A percentile compares a stretch with the other conserved stretches of the same genome.
phyloP scores from a whole-genome alignment of 2,329 filamentous ascomycete genomes.

The Seiridium cupressi region DNA sequence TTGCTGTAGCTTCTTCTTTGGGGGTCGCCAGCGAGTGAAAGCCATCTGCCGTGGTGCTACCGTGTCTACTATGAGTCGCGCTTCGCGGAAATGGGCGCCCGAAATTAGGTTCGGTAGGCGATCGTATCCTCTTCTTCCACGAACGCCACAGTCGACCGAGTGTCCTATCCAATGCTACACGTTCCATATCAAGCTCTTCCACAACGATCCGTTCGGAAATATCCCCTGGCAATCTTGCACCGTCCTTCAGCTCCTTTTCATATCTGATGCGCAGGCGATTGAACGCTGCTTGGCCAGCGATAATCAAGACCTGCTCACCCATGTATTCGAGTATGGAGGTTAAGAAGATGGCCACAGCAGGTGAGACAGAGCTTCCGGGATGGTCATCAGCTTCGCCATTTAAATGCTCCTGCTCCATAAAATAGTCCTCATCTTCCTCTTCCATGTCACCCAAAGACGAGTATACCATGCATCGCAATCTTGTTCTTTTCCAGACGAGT shows the following conservation, averaged over 20 bases:
- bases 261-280: conserved; percentile 60
- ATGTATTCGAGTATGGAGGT: conserved; percentile 94
- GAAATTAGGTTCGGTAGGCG: conserved; percentile 46
- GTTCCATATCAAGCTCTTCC: conserved; percentile 89
- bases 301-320: conserved; percentile 85
- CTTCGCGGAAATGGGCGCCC: conserved; percentile 49
- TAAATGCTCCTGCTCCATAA: conserved; percentile 77
- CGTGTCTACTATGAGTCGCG: conserved; percentile 37
- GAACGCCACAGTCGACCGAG: conserved; percentile 89
- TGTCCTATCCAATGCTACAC: conserved; percentile 84
- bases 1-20: neutral
- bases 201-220: conserved; percentile 71
- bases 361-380: conserved; percentile 71
- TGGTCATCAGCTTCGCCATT: conserved; percentile 56
- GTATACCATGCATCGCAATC: conserved; percentile 96
- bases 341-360: conserved; percentile 91
- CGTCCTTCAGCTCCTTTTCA: conserved; percentile 58
- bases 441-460: conserved; percentile 95
- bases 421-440: conserved; percentile 92
- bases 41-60: conserved; percentile 37
- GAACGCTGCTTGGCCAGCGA: conserved; percentile 82
- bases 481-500: conserved; percentile 88
- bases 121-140: conserved; percentile 84
- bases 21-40: conserved; percentile 33
- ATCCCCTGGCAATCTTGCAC: conserved; percentile 42